phyloP scores from a whole-genome alignment of 108 stramenopile species.

The Asterionellopsis glacialis region DNA sequence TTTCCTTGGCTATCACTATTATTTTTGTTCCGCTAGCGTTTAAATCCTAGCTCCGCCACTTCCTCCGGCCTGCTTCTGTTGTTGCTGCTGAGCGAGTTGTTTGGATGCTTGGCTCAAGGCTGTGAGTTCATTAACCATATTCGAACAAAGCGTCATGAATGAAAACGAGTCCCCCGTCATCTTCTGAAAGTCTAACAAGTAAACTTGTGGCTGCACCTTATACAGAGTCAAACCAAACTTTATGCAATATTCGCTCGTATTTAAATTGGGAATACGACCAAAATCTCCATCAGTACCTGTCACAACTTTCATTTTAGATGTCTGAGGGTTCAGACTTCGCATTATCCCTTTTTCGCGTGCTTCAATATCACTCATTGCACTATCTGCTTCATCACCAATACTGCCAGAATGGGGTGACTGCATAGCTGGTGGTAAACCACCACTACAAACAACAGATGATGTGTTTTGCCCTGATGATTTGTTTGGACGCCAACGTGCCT shows the following conservation, averaged over 20 bases:
- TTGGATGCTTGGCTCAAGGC: slow-evolving; percentile 88
- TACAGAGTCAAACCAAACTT: slow-evolving; percentile 93
- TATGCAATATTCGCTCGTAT: slow-evolving; percentile 79
- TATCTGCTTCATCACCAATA: too few species aligned
- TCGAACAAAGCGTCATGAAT: slow-evolving; percentile 97
- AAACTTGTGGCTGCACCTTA: slow-evolving; percentile 98
- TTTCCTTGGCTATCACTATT: too few species aligned
- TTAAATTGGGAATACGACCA: slow-evolving; percentile 72
- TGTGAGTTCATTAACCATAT: slow-evolving; percentile 97
- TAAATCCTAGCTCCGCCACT: too few species aligned
- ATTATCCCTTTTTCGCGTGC: slow-evolving; percentile 20
- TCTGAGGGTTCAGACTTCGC: not conserved
- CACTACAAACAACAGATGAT: slow-evolving; percentile 34
- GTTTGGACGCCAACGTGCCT: slow-evolving; percentile 93
- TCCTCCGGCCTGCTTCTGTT: slow-evolving; percentile 48
- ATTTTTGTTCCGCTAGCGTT: too few species aligned
- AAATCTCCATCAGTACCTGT: slow-evolving; percentile 45
- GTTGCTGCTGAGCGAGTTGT: slow-evolving; percentile 65
- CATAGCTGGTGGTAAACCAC: too few species aligned
- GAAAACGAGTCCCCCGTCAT: slow-evolving; percentile 96
- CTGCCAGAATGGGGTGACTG: too few species aligned
- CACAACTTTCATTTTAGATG: slow-evolving; percentile 58
- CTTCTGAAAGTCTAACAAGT: slow-evolving; percentile 96
- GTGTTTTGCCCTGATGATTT: slow-evolving; percentile 3
- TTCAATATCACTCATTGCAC: too few species aligned